Evolutionary conservation across 1,284 basidiomycete genomes (phyloP), one percentile per base, ranked within the genome.

Genomic region (Papiliotrema terrestris): DNA sequence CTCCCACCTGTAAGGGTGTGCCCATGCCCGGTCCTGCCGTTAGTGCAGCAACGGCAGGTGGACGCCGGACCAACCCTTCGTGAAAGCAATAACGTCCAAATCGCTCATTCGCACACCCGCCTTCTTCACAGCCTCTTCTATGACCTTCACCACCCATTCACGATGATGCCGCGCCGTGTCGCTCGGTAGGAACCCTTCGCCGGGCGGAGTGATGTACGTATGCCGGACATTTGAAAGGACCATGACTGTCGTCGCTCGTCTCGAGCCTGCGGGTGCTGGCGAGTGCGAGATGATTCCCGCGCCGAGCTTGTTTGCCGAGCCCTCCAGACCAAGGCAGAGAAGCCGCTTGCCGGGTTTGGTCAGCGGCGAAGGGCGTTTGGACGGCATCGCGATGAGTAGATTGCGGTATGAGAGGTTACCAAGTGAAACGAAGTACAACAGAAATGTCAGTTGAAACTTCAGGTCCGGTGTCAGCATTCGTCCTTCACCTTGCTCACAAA

Each of bases 251-350:
- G 83, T 83, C 35, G 83, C 63, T 22, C 53, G 53, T 49, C 50
- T 60, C 49, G 54, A 52, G 45, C 51, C 48, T 11, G 36, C 39
- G 8, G 38, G 45, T 5, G 63, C 54, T 0, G 71, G 68, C 20
- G 82, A 81, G 72, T 98, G 95, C 56, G 85, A 84, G 75, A 98
- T 91, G 47, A 98, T 82, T 4, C 96, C 96, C 20, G 88, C 89
- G n/a, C 96, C 96, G 36, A 98, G 83, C 78, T 99, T 99, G 80
- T 99, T 99, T 38, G 96, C 96, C 22, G 90, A 93, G 19, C 93
- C 93, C 76, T 96, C 93, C 42, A 97, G 83, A 13, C 93, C 93
- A 32, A 97, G 83, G 42, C 77, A 78, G 35, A 80, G 61, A 20
- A 74, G 66, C 13, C 68, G 71, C 13, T 52, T 44, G 2, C 25